A percentile compares a stretch with the other conserved stretches of the same genome.
Evolutionary conservation across 73 alveolate species (phyloP).

Genomic region (Paraurostyla sp.): DNA sequence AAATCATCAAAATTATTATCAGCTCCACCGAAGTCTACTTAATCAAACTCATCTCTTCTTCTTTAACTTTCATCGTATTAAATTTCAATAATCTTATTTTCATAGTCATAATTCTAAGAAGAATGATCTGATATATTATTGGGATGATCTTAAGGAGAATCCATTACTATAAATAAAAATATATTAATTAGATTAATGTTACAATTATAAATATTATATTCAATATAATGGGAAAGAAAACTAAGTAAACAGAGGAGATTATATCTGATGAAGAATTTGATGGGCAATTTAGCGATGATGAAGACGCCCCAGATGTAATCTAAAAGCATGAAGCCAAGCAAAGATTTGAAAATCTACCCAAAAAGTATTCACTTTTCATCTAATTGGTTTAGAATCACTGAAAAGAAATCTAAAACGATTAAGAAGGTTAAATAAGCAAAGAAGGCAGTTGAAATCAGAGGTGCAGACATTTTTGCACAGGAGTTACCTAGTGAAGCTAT

Average conservation of each 20-base stretch:
- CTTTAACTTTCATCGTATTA: no score
- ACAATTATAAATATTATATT: not conserved
- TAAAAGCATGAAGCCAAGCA: conserved; percentile 17
- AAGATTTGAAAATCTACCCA: not conserved
- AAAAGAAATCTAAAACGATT: not conserved
- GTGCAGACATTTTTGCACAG: conserved; percentile 52
- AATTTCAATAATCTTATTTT: no score
- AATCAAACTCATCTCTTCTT: no score
- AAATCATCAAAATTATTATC: no score
- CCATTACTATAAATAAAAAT: no score
- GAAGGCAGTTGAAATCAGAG: conserved; percentile 20
- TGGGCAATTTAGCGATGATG: conserved; percentile 25
- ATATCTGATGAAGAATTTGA: conserved; percentile 15
- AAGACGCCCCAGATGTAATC: conserved; percentile 25
- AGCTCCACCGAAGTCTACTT: no score
- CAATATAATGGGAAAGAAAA: conserved; percentile 35
- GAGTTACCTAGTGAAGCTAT: conserved; percentile 36
- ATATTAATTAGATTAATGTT: not conserved
- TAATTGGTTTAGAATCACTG: not conserved
- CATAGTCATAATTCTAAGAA: no score
- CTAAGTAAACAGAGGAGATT: not conserved
- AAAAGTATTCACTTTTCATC: not conserved
- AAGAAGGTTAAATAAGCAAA: not conserved
- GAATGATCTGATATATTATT: no score
- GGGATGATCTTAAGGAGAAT: no score